Conservation (phyloP, 2,329 filamentous ascomycete species). For the Fonsecaea nubica region DNA sequence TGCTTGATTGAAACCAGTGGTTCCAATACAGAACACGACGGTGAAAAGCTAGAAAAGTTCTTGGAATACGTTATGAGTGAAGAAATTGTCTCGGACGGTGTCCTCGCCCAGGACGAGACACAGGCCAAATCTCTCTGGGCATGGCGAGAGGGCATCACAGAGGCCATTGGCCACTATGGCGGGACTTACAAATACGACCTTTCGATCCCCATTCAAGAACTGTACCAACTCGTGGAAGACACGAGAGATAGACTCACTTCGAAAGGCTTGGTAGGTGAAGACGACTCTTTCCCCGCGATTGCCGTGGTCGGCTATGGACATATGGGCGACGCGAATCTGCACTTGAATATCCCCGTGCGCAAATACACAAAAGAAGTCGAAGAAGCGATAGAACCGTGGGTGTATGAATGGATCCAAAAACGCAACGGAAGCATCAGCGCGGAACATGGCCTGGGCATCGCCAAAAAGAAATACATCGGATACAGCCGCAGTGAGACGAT, state of each 20-base stretch:
- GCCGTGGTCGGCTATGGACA: slow-evolving; percentile 96
- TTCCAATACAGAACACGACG: slow-evolving; percentile 91
- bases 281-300: slow-evolving; percentile 77
- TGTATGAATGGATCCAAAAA: slow-evolving; percentile 95
- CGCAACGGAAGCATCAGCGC: slow-evolving; percentile 92
- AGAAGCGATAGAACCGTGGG: slow-evolving; percentile 85
- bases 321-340: slow-evolving; percentile 96
- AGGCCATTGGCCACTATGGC: slow-evolving; percentile 86
- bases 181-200: slow-evolving; percentile 99
- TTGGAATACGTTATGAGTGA: slow-evolving; percentile 89
- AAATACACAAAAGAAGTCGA: slow-evolving; percentile 88
- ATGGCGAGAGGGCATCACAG: slow-evolving; percentile 92
- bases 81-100: slow-evolving; percentile 85
- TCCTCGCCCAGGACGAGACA: slow-evolving; percentile 90
- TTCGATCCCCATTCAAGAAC: slow-evolving; percentile 84
- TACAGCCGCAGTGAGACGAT: slow-evolving; percentile 90
- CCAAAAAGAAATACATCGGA: slow-evolving; percentile 94
- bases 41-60: slow-evolving; percentile 86
- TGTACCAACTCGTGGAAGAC: slow-evolving; percentile 90
- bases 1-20: slow-evolving; percentile 96
- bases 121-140: slow-evolving; percentile 85
- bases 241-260: slow-evolving; percentile 73
- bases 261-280: slow-evolving; percentile 78
- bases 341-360: slow-evolving; percentile 85
- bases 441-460: slow-evolving; percentile 90